These are phyloP conservation scores for Magnaporthiopsis poae DNA, from an alignment of 2,329 filamentous ascomycete genomes.

Conservation along the genomic window DNA sequence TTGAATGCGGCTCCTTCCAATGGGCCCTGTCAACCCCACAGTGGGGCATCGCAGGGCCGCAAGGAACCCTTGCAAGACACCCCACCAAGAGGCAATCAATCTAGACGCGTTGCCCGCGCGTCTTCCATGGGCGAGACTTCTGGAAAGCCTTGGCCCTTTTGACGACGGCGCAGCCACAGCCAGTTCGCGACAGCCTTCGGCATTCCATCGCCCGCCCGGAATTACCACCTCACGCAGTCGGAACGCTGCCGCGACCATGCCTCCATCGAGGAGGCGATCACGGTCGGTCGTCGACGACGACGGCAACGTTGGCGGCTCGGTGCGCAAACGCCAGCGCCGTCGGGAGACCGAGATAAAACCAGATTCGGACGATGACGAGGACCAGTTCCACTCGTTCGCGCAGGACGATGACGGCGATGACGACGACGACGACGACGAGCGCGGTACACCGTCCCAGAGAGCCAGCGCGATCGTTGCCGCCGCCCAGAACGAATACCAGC, in stretches of 20 bases:
- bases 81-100: neutral
- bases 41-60: neutral
- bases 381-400: slow-evolving; percentile 14
- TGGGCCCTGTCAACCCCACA: neutral
- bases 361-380: slow-evolving; percentile 10
- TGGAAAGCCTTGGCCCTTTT: neutral
- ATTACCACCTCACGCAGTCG: neutral
- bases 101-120: neutral
- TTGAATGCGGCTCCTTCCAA: neutral
- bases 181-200: neutral
- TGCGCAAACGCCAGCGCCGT: slow-evolving; percentile 22
- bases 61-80: neutral
- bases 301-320: slow-evolving; percentile 25
- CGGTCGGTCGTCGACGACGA: slow-evolving; percentile 17
- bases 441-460: slow-evolving; percentile 11
- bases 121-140: neutral
- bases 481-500: slow-evolving; percentile 38
- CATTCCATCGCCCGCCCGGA: neutral
- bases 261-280: slow-evolving; percentile 2
- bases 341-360: slow-evolving; percentile 19
- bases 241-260: neutral
- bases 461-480: slow-evolving; percentile 13
- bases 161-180: neutral
- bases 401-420: slow-evolving; percentile 12
- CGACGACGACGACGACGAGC: slow-evolving; percentile 14